These are phyloP conservation scores for Kazachstania sp. DNA, from an alignment of 1,139 yeast species.

Conservation along the genomic window DNA sequence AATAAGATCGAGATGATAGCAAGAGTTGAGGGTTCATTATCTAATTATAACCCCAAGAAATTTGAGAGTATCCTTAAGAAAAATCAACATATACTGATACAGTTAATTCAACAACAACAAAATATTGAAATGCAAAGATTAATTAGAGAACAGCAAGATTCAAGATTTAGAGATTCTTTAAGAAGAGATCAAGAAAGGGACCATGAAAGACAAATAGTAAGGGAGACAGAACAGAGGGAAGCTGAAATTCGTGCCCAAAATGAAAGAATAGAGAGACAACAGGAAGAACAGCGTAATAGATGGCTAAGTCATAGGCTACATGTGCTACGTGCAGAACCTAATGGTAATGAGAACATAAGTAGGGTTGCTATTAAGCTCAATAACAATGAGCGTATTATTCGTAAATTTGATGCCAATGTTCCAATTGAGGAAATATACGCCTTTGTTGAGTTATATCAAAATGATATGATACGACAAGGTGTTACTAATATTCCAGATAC, in stretches of 20 bases:
- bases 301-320: constrained; percentile 45
- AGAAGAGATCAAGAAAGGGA: constrained; percentile 36
- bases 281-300: constrained; percentile 24
- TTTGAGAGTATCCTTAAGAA: constrained; percentile 40
- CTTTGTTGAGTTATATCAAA: constrained; percentile 41
- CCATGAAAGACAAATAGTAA: constrained; percentile 25
- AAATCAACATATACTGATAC: constrained; percentile 52
- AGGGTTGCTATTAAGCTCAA: constrained; percentile 53
- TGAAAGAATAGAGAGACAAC: constrained; percentile 27
- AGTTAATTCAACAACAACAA: constrained; percentile 53
- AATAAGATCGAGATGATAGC: constrained; percentile 56
- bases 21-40: constrained; percentile 53
- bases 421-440: constrained; percentile 51
- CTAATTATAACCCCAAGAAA: constrained; percentile 25
- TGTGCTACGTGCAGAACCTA: constrained; percentile 33
- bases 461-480: constrained; percentile 30
- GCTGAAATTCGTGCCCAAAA: neutral
- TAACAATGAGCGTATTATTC: constrained; percentile 42
- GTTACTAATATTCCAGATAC: constrained; percentile 12
- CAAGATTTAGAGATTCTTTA: constrained; percentile 65
- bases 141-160: constrained; percentile 65
- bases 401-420: constrained; percentile 40
- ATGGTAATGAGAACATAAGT: constrained; percentile 30
- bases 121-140: constrained; percentile 53
- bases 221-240: neutral